A percentile compares a stretch with the other conserved stretches of the same genome.
Conservation (phyloP, 352 stramenopile genomes). For the Phytophthora megakarya region DNA sequence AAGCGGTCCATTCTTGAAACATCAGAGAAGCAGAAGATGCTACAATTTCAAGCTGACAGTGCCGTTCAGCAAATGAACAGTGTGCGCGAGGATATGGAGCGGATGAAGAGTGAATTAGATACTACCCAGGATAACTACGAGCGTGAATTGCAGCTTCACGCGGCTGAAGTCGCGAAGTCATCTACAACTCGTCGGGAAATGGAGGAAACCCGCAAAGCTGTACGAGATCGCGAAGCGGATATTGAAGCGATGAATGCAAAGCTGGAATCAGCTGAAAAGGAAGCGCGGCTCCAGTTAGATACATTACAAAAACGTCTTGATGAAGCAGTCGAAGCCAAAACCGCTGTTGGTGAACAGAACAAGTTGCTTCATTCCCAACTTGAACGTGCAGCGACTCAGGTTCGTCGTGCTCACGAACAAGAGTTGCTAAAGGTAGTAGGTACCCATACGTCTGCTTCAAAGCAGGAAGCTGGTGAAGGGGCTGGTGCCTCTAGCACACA, state of each 20-base stretch:
- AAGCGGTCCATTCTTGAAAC: slow-evolving; percentile 45
- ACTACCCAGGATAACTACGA: slow-evolving; percentile 82
- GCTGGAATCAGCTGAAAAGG: slow-evolving; percentile 43
- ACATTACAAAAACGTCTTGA: slow-evolving; percentile 56
- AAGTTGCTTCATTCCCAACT: slow-evolving; percentile 76
- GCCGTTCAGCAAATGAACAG: slow-evolving; percentile 50
- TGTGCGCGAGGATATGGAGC: slow-evolving; percentile 51
- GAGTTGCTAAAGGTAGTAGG: slow-evolving; percentile 45
- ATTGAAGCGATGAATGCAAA: slow-evolving; percentile 50
- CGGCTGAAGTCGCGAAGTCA: slow-evolving; percentile 62
- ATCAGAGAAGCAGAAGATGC: slow-evolving; percentile 51
- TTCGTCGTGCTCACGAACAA: slow-evolving; percentile 64
- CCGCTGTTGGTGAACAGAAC: slow-evolving; percentile 66
- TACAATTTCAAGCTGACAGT: slow-evolving; percentile 51
- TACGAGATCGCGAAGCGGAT: slow-evolving; percentile 41
- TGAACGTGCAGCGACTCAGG: slow-evolving; percentile 57
- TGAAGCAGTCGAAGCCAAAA: slow-evolving; percentile 56
- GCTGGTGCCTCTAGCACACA: slow-evolving; percentile 23
- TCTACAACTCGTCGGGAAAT: slow-evolving; percentile 56
- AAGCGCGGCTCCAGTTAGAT: slow-evolving; percentile 39
- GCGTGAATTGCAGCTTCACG: slow-evolving; percentile 82
- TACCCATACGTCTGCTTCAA: slow-evolving; percentile 13
- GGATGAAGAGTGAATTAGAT: slow-evolving; percentile 50
- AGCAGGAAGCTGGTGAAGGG: slow-evolving; percentile 35
- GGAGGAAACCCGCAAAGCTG: slow-evolving; percentile 50